Evolutionary conservation across 176 grass and related monocot genomes (phyloP).

Genomic region (Oryza punctata): DNA sequence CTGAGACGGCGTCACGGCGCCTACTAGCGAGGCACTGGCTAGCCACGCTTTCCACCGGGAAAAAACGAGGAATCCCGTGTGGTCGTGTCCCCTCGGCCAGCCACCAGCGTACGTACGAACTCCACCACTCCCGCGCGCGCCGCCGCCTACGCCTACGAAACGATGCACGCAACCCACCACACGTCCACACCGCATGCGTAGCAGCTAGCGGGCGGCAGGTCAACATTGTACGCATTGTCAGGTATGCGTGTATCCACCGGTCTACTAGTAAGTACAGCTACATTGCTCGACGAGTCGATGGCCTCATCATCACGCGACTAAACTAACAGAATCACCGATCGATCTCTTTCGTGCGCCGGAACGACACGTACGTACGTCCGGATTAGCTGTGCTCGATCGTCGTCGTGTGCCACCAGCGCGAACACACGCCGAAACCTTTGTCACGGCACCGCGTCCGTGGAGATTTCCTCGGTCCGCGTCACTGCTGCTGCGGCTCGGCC

Average conservation of each 20-base stretch:
- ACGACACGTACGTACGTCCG: not conserved
- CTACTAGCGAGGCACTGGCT: too few relatives aligned
- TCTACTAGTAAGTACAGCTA: not conserved
- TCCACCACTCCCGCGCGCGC: not conserved
- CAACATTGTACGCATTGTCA: slow-evolving; percentile 18
- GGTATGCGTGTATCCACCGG: too few relatives aligned
- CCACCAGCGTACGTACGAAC: slow-evolving; percentile 2
- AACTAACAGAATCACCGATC: not conserved
- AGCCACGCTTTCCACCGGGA: slow-evolving; percentile 18
- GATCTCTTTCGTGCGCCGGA: not conserved
- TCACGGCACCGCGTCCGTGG: not conserved
- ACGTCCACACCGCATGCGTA: not conserved
- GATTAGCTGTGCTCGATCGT: too few relatives aligned
- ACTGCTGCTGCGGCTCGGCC: not conserved
- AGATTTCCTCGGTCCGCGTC: not conserved
- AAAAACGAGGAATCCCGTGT: not conserved
- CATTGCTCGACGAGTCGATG: not conserved
- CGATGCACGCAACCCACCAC: slow-evolving; percentile 12
- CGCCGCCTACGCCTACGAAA: not conserved
- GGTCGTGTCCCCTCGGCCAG: slow-evolving; percentile 11
- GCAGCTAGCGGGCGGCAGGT: not conserved
- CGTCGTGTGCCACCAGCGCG: too few relatives aligned
- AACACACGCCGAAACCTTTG: too few relatives aligned
- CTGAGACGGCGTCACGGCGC: not conserved
- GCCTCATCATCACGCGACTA: not conserved